These are phyloP conservation scores for Aspergillus vadensis DNA, from an alignment of 2,329 filamentous ascomycete genomes.

Conservation along the genomic window DNA sequence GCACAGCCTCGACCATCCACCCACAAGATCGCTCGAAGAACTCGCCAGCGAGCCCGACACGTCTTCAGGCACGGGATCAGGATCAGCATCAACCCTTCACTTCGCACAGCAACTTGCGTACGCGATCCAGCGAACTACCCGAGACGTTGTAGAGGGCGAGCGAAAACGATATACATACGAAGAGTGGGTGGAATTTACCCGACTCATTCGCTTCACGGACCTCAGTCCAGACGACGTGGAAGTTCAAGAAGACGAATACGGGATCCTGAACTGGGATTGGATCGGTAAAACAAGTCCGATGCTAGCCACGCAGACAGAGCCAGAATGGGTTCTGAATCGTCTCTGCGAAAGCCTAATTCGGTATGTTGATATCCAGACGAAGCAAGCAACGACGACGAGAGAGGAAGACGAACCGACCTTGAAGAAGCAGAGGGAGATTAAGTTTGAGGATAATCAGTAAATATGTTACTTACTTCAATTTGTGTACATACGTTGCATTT, in stretches of 20 bases:
- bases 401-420: conserved; percentile 22
- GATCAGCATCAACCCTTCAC: conserved; percentile 45
- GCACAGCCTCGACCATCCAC: not conserved
- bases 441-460: conserved; percentile 19
- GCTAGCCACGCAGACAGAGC: conserved; percentile 63
- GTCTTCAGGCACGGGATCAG: not conserved
- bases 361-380: conserved; percentile 36
- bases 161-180: conserved; percentile 73
- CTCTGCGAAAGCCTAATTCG: conserved; percentile 65
- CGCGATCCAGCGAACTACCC: conserved; percentile 64
- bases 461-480: not conserved
- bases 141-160: conserved; percentile 9
- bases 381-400: conserved; percentile 3
- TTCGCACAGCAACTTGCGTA: conserved; percentile 65
- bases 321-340: conserved; percentile 67
- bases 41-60: conserved; percentile 50
- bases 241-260: conserved; percentile 58
- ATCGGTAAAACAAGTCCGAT: conserved; percentile 69
- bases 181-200: conserved; percentile 84
- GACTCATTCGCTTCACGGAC: conserved; percentile 65
- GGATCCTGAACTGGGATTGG: conserved; percentile 70
- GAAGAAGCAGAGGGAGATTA: conserved; percentile 29
- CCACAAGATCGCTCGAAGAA: conserved; percentile 42
- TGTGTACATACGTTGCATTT: no score
- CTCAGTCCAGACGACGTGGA: conserved; percentile 36